Evolutionary conservation across 164 flowering plant genomes (phyloP).

Genomic region (Vitis riparia): DNA sequence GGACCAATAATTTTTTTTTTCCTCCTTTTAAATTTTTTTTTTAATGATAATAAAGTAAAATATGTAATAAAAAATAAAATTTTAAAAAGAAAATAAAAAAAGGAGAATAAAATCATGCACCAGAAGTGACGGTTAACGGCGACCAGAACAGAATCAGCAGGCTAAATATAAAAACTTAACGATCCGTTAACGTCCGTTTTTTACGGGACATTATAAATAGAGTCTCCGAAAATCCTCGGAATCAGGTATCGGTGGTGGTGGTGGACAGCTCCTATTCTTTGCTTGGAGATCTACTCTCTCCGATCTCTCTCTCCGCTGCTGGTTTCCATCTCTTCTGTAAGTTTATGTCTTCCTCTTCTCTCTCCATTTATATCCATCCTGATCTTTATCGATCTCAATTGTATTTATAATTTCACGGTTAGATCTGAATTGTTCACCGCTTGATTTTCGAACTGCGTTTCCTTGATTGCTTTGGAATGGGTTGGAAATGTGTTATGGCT

Average conservation of each 20-base stretch:
- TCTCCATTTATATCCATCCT: not conserved
- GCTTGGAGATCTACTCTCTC: conserved; percentile 1
- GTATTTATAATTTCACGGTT: not conserved
- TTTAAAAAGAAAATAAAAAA: too few relatives aligned
- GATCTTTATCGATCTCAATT: not conserved
- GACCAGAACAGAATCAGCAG: too few relatives aligned
- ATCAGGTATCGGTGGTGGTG: not conserved
- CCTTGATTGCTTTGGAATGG: too few relatives aligned
- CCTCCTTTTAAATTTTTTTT: too few relatives aligned
- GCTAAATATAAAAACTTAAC: too few relatives aligned
- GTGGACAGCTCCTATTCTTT: not conserved
- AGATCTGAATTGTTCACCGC: not conserved
- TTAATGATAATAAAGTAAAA: too few relatives aligned
- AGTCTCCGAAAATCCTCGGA: not conserved
- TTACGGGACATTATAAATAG: not conserved
- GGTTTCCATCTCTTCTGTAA: not conserved
- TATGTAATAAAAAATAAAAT: too few relatives aligned
- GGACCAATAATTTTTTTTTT: too few relatives aligned
- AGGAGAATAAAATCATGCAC: too few relatives aligned
- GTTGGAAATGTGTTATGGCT: too few relatives aligned
- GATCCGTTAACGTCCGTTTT: not conserved
- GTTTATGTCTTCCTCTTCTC: not conserved
- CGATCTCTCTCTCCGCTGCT: not conserved
- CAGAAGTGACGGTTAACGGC: too few relatives aligned
- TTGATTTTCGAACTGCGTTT: too few relatives aligned